Base-by-base conservation (phyloP, 2,329 filamentous ascomycete genomes). In the Fusarium sp. region DNA sequence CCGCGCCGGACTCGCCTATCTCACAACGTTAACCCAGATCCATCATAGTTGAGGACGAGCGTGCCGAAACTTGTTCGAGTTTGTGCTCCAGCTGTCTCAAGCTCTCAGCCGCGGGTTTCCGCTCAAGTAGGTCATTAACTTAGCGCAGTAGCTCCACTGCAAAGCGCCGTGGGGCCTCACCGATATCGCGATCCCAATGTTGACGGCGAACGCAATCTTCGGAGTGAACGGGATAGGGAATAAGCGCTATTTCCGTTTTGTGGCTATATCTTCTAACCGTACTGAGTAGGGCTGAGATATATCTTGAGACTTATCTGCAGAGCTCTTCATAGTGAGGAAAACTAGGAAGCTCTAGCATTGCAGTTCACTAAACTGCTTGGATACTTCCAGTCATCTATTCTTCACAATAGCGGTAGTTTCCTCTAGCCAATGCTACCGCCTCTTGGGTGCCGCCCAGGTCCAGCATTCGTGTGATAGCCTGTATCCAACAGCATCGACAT, bases 1-100 rank as follows among this genome's bases (percentile, higher is more conserved):
- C 53, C 49, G 55, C 46, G 46, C 30, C 38, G n/a, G n/a, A 34
- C 48, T 69, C 66, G 67, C 66, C 62, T 60, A 69, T 69, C 67
- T 68, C 32, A 14, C 26, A 44, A 54, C 32, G 17, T 36, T n/a
- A 36, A 10, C 50, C 40, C 45, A 58, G 50, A 53, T 46, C 24
- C 36, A 56, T 44, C 28, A 51, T 52, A 46, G 51, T 28, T 4
- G 3, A 28, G 26, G 26, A 28, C 36, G 43, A 39, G 38, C 50
- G 17, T 39, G 21, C 39, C 30, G 38, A 48, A 46, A 43, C 38
- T 26, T 52, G 14, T 38, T 44, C 26, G 10, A 23, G 19, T 42
- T 23, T 43, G 23, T 40, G 26, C 32, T 52, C 24, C 24, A 26
- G 24, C 24, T 23, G 23, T 23, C 23, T 23, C 23, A 23, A 7